Conservation (phyloP, 2,329 filamentous ascomycete species). For the Fusarium nelsonii region DNA sequence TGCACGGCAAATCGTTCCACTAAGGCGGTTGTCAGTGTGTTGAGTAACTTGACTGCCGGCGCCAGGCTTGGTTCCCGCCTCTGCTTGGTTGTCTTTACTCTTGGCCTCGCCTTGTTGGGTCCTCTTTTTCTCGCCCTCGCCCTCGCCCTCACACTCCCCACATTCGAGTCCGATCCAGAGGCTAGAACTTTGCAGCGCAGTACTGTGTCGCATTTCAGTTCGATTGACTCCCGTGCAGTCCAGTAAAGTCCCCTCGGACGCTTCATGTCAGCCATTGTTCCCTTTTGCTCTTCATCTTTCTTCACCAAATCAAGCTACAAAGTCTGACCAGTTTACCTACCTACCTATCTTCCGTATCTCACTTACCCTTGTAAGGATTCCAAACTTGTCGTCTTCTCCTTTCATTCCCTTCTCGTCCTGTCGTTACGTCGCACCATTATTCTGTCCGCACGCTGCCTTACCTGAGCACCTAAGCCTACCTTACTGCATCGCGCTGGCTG, state of each 20-base stretch:
- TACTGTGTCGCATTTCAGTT: slow-evolving; percentile 16
- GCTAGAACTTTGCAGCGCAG: not conserved
- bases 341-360: slow-evolving; percentile 1
- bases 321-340: not conserved
- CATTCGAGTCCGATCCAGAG: slow-evolving; percentile 17
- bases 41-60: slow-evolving; percentile 36
- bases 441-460: not conserved
- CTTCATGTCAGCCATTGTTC: not conserved
- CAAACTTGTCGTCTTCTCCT: not conserved
- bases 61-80: slow-evolving; percentile 39
- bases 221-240: not conserved
- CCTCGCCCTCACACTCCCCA: slow-evolving; percentile 11
- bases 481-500: slow-evolving; percentile 3
- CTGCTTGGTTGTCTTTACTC: slow-evolving; percentile 14
- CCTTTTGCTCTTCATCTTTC: slow-evolving; percentile 12
- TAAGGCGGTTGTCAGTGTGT: slow-evolving; percentile 25
- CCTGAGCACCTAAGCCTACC: not conserved
- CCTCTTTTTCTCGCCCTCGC: slow-evolving; percentile 1
- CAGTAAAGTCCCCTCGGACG: not conserved
- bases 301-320: not conserved
- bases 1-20: slow-evolving; percentile 34
- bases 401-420: not conserved
- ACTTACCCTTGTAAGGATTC: not conserved
- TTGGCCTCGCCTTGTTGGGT: slow-evolving; percentile 28
- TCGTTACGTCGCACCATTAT: slow-evolving; percentile 35